Base-by-base conservation (phyloP, 176 grass and related monocot genomes). In the Alloteropsis semialata region DNA sequence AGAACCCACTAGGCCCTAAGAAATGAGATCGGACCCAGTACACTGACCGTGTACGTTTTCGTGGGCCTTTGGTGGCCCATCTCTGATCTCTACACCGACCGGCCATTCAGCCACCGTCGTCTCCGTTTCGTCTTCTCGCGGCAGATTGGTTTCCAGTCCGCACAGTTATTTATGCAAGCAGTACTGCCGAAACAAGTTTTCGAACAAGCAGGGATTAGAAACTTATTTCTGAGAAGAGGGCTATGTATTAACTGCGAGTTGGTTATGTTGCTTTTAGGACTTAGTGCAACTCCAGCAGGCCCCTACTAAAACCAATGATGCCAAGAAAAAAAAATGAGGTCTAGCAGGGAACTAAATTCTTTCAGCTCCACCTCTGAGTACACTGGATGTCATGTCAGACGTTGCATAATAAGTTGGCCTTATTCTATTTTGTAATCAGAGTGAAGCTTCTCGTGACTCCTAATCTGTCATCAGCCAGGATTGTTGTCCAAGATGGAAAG, bases 401-500 rank as follows among this genome's bases (percentile, higher is more conserved):
- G 19, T 24, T 10, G 22, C 32, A 25, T 29, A 42, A 22, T 42
- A 43, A 43, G 12, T 41, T 61, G 24, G 8, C 17, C 17, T 12
- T 42, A 5, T n/a, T 44, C 15, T 77, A n/a, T 30, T 24, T 45
- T 62, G 28, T 24, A 30, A 28, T 45, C 17, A 63, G 75, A 61
- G 56, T 78, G 39, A 30, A 46, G 27, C n/a, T 63, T 45, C 30
- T 65, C 3, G 8, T 21, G 21, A 8, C 32, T 63, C 13, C 2
- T 15, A 8, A 41, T 39, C 59, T 2, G 14, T 53, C 29, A 41
- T 28, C 81, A 66, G 21, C 41, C 54, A 21, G 14, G 50, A n/a
- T 39, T 82, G 44, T 51, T 75, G 42, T 49, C 13, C 42, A 68
- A 29, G 58, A 92, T 84, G 87, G 69, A 28, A 24, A 86, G 83